Evolutionary conservation across 345 rosid species (phyloP).

Genomic region (Laguncularia racemosa): DNA sequence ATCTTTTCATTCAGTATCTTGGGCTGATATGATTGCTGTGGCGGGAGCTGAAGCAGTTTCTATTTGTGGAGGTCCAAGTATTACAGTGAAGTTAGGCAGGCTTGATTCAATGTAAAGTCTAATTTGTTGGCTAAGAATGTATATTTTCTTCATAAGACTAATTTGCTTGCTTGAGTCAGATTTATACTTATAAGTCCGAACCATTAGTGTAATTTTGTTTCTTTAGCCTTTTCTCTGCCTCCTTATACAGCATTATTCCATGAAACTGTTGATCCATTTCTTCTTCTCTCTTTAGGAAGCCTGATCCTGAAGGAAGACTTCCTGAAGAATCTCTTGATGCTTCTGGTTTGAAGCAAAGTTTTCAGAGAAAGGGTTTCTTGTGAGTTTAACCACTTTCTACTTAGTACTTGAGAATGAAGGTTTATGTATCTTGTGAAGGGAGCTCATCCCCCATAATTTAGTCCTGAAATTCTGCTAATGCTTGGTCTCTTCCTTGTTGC

Average conservation of each 20-base stretch:
- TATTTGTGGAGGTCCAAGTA: slow-evolving; percentile 81
- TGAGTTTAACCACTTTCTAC: slow-evolving; percentile 31
- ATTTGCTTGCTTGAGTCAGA: too few relatives aligned
- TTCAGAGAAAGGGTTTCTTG: slow-evolving; percentile 83
- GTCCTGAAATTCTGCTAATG: too few relatives aligned
- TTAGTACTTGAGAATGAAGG: neutral
- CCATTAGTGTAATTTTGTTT: too few relatives aligned
- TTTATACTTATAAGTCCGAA: too few relatives aligned
- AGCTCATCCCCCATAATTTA: too few relatives aligned
- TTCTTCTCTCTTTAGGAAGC: slow-evolving; percentile 34
- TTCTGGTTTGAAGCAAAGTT: slow-evolving; percentile 60
- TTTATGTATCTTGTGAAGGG: too few relatives aligned
- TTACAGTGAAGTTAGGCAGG: slow-evolving; percentile 64
- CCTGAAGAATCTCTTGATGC: slow-evolving; percentile 74
- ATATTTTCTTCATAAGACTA: too few relatives aligned
- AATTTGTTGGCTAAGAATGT: neutral
- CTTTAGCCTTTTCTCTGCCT: too few relatives aligned
- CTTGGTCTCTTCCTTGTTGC: too few relatives aligned
- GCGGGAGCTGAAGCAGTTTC: slow-evolving; percentile 94
- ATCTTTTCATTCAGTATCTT: slow-evolving; percentile 52
- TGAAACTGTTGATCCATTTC: neutral
- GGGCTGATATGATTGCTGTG: slow-evolving; percentile 92
- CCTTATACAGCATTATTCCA: too few relatives aligned
- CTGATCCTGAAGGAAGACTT: slow-evolving; percentile 79
- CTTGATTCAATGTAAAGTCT: slow-evolving; percentile 54